phyloP scores from a whole-genome alignment of 352 stramenopile genomes.

The Phytopythium montanum region DNA sequence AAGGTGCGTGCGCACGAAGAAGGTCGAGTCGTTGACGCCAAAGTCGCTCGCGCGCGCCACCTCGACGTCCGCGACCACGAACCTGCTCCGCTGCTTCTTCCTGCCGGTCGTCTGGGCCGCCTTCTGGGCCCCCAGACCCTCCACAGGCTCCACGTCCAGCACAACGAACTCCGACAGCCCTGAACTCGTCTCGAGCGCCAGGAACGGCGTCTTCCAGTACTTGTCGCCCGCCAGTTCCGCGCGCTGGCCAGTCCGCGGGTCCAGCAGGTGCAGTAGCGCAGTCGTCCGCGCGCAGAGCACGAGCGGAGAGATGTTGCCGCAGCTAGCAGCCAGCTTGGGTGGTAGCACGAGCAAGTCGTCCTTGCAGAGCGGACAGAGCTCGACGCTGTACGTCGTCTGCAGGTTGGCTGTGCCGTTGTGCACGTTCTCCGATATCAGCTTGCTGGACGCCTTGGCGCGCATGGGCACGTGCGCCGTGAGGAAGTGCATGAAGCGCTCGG shows the following conservation, averaged over 20 bases:
- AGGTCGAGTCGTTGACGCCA: slow-evolving; percentile 78
- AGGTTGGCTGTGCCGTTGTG: slow-evolving; percentile 61
- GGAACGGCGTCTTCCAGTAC: slow-evolving; percentile 72
- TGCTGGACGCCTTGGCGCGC: slow-evolving; percentile 62
- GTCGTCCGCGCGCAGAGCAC: slow-evolving; percentile 63
- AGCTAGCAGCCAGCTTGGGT: slow-evolving; percentile 50
- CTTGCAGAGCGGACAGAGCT: slow-evolving; percentile 72
- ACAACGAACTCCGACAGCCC: slow-evolving; percentile 71
- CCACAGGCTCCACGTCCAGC: slow-evolving; percentile 61
- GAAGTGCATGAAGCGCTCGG: slow-evolving; percentile 65
- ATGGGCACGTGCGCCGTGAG: slow-evolving; percentile 56
- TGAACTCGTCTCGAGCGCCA: slow-evolving; percentile 48
- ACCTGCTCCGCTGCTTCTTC: slow-evolving; percentile 19
- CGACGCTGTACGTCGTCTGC: slow-evolving; percentile 64
- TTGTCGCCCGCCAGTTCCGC: slow-evolving; percentile 55
- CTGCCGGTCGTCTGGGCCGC: slow-evolving; percentile 1
- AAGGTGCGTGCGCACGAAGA: slow-evolving; percentile 60
- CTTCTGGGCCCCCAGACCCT: slow-evolving; percentile 13
- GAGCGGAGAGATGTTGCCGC: slow-evolving; percentile 60
- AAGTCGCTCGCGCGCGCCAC: slow-evolving; percentile 69
- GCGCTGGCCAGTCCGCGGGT: slow-evolving; percentile 50
- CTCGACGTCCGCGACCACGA: slow-evolving; percentile 62
- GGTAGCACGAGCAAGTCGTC: slow-evolving; percentile 69
- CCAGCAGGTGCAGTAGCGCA: slow-evolving; percentile 55
- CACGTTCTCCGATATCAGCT: slow-evolving; percentile 74